Conservation (phyloP, 1,284 basidiomycete species). For the Pulchroboletus neoregius region DNA sequence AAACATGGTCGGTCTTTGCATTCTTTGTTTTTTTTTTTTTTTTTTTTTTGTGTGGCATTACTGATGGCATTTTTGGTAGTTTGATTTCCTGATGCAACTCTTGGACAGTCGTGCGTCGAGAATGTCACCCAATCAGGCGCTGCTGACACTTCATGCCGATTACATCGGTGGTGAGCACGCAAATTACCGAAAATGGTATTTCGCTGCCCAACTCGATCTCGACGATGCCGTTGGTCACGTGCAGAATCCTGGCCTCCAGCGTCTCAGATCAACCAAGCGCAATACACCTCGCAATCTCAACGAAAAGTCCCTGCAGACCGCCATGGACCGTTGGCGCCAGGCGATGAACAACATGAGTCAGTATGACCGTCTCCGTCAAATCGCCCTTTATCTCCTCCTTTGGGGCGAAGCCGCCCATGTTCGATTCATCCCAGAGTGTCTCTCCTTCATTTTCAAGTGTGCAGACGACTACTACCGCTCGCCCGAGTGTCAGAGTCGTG, state of each 20-base stretch:
- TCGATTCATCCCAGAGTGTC: slow-evolving; percentile 95
- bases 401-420: slow-evolving; percentile 99
- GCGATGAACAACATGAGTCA: slow-evolving; percentile 99
- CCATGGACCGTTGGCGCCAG: slow-evolving; percentile 90
- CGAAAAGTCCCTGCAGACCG: slow-evolving; percentile 85
- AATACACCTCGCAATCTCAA: slow-evolving; percentile 40
- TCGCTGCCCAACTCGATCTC: slow-evolving; percentile 97
- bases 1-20: slow-evolving; percentile 67
- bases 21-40: slow-evolving; percentile 5
- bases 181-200: slow-evolving; percentile 99
- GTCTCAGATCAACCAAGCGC: slow-evolving; percentile 67
- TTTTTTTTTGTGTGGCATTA: neutral
- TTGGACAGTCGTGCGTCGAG: slow-evolving; percentile 95
- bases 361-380: slow-evolving; percentile 95
- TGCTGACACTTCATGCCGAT: slow-evolving; percentile 94
- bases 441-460: slow-evolving; percentile 99
- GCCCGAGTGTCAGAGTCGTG: slow-evolving; percentile 93
- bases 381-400: slow-evolving; percentile 92
- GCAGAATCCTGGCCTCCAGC: slow-evolving; percentile 87
- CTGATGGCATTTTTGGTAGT: slow-evolving; percentile 42
- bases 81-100: slow-evolving; percentile 98
- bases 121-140: slow-evolving; percentile 95
- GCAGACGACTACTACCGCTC: slow-evolving; percentile 99
- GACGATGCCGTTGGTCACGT: slow-evolving; percentile 95
- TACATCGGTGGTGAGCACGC: slow-evolving; percentile 98